A percentile compares a stretch with the other conserved stretches of the same genome.
phyloP scores from a whole-genome alignment of 208 protist genomes.

The Leishmania martiniquensis region DNA sequence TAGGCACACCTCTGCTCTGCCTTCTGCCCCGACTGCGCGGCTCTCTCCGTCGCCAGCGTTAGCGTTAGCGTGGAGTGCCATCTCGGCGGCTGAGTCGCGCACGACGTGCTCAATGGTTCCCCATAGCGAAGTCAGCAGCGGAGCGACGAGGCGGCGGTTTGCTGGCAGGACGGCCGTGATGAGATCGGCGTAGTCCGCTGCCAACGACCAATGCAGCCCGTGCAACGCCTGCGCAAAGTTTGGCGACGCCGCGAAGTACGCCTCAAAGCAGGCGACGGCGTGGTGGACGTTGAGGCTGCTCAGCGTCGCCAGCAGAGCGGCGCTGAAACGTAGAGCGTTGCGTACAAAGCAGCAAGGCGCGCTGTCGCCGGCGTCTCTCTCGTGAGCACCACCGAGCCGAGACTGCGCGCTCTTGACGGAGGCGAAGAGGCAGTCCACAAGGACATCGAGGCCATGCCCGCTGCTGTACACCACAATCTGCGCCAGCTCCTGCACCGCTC shows the following conservation, averaged over 20 bases:
- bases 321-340: constrained; percentile 37
- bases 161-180: constrained; percentile 15
- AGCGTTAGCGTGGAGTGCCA: neutral
- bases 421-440: constrained; percentile 13
- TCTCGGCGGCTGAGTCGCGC: constrained; percentile 13
- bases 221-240: constrained; percentile 15
- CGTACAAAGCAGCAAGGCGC: constrained; percentile 6
- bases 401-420: constrained; percentile 1
- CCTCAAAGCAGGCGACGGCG: constrained; percentile 36
- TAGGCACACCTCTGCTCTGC: constrained; percentile 14
- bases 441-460: constrained; percentile 27
- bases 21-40: neutral
- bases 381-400: neutral
- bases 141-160: constrained; percentile 12
- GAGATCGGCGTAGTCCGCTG: constrained; percentile 19
- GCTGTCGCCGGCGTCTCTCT: neutral
- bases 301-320: constrained; percentile 51
- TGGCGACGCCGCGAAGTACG: constrained; percentile 23
- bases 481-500: constrained; percentile 37
- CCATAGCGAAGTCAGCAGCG: constrained; percentile 21
- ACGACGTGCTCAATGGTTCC: constrained; percentile 19
- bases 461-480: constrained; percentile 20
- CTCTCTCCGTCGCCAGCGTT: neutral
- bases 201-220: constrained; percentile 18
- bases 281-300: constrained; percentile 49